Evolutionary conservation across 208 protist species (phyloP).

Genomic region (Phytomonas francai): DNA sequence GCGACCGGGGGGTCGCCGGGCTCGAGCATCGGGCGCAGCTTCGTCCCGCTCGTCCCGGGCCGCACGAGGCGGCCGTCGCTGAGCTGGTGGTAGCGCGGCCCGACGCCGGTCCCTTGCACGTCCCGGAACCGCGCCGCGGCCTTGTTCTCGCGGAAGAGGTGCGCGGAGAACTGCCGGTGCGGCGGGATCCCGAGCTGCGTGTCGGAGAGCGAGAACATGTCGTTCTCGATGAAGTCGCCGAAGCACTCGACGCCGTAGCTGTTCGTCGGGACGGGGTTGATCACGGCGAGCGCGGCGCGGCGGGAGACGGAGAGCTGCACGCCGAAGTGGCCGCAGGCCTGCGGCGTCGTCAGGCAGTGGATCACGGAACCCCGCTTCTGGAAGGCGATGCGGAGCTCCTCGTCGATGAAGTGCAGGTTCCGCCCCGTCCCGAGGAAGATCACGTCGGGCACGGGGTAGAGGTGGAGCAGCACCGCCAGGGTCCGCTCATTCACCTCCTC

Average conservation of each 20-base stretch:
- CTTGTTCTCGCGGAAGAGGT: constrained; percentile 68
- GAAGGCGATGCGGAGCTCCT: constrained; percentile 81
- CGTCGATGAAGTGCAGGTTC: constrained; percentile 83
- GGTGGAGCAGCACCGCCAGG: constrained; percentile 69
- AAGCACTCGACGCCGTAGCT: constrained; percentile 86
- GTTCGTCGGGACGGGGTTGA: constrained; percentile 85
- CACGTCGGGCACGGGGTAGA: constrained; percentile 85
- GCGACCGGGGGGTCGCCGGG: constrained; percentile 70
- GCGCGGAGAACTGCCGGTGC: constrained; percentile 65
- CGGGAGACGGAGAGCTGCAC: constrained; percentile 77
- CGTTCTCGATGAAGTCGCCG: constrained; percentile 86
- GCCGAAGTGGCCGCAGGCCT: constrained; percentile 78
- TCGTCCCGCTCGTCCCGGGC: constrained; percentile 75
- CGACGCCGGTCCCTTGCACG: constrained; percentile 81
- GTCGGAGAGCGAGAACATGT: constrained; percentile 84
- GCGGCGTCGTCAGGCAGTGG: constrained; percentile 82
- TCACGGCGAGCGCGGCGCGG: constrained; percentile 66
- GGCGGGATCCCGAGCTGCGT: constrained; percentile 74
- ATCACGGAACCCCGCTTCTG: constrained; percentile 80
- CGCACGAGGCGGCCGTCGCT: constrained; percentile 78
- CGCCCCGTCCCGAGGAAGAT: constrained; percentile 82
- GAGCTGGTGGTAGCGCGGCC: constrained; percentile 73
- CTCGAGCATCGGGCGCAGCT: constrained; percentile 78
- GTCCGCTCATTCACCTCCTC: constrained; percentile 84
- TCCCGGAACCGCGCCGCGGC: constrained; percentile 81